Evolutionary conservation across 805 yeast species (phyloP), one percentile per base, ranked within the genome.

Genomic region (Candida bentonensis): DNA sequence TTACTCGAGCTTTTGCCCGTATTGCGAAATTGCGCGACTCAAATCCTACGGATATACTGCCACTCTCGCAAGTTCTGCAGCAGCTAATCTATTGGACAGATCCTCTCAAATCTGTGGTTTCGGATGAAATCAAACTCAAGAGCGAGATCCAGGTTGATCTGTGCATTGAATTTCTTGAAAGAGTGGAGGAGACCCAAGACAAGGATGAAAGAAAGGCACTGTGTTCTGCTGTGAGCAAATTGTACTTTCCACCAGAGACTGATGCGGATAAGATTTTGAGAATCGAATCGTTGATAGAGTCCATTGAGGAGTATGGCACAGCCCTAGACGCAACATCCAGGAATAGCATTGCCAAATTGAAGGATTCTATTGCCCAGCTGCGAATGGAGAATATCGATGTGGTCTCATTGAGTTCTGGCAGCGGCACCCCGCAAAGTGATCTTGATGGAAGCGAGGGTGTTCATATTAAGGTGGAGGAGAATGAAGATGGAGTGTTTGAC

Each of bases 121-220:
- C 17, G 20, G 36, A 30, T 5, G 36, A 30, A 15, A 17, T 5
- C 7, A 30, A 9, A 17, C n/a, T n/a, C 17, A n/a, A 30, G 36
- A 30, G 36, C 36, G 36, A 30, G 36, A 9, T 30, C 20, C 36
- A 30, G 36, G 36, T 30, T 30, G 36, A 30, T 15, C 7, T 30
- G 36, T 30, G 36, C 36, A 15, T 30, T 15, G 7, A 11, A 11
- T 9, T 30, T 11, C 36, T 30, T 9, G 17, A 30, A n/a, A 4
- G 36, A 5, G 17, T 30, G 13, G 13, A 4, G 36, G 17, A 30
- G 20, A 13, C 36, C 20, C 11, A 30, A 15, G 36, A 30, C 20
- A 30, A 30, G 36, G 36, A 9, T 15, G 36, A 9, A 17, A 11
- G 36, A 11, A 30, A 30, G 36, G 36, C 36, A 5, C 36, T 30